Percentiles rank a stretch among this genome's conserved stretches.
These are phyloP conservation scores for Prunus yedoensis DNA, from an alignment of 331 rosid genomes.

Conservation along the genomic window DNA sequence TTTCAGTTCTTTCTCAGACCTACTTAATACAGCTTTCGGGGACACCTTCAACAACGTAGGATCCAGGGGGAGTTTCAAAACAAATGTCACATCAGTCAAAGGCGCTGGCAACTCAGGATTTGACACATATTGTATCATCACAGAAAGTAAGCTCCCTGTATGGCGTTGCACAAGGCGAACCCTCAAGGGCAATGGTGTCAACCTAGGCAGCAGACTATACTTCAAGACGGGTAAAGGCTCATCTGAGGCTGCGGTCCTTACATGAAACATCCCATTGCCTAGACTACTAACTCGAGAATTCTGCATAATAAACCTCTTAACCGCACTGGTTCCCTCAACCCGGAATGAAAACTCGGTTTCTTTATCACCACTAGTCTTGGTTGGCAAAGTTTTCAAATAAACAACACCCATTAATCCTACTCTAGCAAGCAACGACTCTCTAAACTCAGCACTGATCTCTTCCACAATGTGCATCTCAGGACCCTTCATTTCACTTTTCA, in stretches of 20 bases:
- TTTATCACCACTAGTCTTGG: conserved; percentile 66
- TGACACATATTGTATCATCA: conserved; percentile 82
- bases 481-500: conserved; percentile 78
- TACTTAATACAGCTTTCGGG: conserved; percentile 83
- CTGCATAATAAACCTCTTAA: conserved; percentile 84
- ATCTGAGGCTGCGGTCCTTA: conserved; percentile 65
- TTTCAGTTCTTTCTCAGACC: conserved; percentile 76
- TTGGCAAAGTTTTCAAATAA: conserved; percentile 77
- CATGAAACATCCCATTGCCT: conserved; percentile 87
- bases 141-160: conserved; percentile 82
- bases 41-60: conserved; percentile 84
- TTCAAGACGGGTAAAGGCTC: conserved; percentile 84
- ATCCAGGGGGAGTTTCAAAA: conserved; percentile 75
- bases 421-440: conserved; percentile 87
- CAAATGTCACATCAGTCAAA: conserved; percentile 71
- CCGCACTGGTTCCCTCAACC: conserved; percentile 69
- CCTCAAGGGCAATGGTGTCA: conserved; percentile 89
- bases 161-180: conserved; percentile 84
- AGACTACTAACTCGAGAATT: conserved; percentile 77
- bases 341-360: conserved; percentile 94
- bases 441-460: conserved; percentile 82
- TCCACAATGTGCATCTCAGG: conserved; percentile 86
- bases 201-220: conserved; percentile 74
- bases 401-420: conserved; percentile 79
- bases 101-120: conserved; percentile 80